Percentiles rank a stretch among this genome's conserved stretches.
phyloP scores from a whole-genome alignment of 257 asterid genomes.

The Solanum dulcamara region DNA sequence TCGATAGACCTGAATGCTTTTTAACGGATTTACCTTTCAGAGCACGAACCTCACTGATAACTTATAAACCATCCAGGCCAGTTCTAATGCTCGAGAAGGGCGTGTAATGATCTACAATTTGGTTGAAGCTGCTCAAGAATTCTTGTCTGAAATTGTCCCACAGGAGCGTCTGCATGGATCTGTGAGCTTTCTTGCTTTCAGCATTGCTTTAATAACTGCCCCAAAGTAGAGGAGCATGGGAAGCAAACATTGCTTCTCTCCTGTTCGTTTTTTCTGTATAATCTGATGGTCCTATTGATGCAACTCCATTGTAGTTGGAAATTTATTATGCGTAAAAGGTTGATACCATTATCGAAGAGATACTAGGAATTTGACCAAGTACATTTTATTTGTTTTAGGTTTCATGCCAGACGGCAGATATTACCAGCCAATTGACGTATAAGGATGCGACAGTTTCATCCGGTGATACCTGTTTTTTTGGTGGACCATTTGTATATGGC shows the following conservation, averaged over 20 bases:
- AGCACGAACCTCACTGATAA: neutral
- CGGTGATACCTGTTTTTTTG: slow-evolving; percentile 25
- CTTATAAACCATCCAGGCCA: slow-evolving; percentile 50
- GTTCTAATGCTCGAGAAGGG: slow-evolving; percentile 91
- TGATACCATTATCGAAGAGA: neutral
- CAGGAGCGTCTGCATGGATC: slow-evolving; percentile 38
- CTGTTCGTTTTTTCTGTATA: neutral
- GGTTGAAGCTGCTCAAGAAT: slow-evolving; percentile 99
- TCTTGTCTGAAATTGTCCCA: slow-evolving; percentile 82
- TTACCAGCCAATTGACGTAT: slow-evolving; percentile 22
- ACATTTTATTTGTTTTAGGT: slow-evolving; percentile 19
- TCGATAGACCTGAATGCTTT: neutral
- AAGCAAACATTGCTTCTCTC: neutral
- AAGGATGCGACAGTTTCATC: slow-evolving; percentile 28
- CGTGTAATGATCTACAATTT: slow-evolving; percentile 95
- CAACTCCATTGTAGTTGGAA: neutral
- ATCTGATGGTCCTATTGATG: neutral
- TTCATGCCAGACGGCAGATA: slow-evolving; percentile 19
- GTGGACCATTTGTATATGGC: slow-evolving; percentile 64
- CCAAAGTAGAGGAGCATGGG: neutral
- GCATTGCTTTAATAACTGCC: slow-evolving; percentile 1
- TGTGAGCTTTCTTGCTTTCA: slow-evolving; percentile 28
- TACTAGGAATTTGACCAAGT: neutral
- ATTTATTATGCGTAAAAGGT: neutral
- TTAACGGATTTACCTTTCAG: neutral